These are phyloP conservation scores for Cudoniella acicularis DNA, from an alignment of 495 filamentous ascomycete species.

Conservation along the genomic window DNA sequence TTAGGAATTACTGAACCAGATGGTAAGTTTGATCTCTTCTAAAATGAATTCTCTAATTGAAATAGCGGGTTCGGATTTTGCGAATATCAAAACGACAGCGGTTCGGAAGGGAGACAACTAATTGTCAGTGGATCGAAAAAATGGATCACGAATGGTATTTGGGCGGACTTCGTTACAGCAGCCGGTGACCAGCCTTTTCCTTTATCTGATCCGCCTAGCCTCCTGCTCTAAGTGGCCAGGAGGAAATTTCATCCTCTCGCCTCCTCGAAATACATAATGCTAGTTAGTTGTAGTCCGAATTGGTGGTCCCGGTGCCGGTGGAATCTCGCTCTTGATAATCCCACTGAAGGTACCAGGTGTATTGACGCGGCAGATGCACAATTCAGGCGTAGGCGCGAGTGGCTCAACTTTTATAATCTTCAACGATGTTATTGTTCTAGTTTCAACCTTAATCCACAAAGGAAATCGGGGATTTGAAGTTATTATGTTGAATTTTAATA, in stretches of 20 bases:
- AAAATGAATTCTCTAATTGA: neutral
- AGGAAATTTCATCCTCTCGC: too few species aligned
- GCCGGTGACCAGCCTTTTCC: too few species aligned
- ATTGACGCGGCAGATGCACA: slow-evolving; percentile 28
- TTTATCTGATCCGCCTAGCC: too few species aligned
- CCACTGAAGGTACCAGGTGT: slow-evolving; percentile 44
- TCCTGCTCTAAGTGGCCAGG: too few species aligned
- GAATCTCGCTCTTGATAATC: slow-evolving; percentile 51
- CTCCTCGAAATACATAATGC: too few species aligned
- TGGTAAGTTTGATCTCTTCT: slow-evolving; percentile 9
- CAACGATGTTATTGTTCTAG: slow-evolving; percentile 43
- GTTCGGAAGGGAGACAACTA: slow-evolving; percentile 42
- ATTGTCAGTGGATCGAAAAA: slow-evolving; percentile 55
- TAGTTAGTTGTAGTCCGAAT: too few species aligned
- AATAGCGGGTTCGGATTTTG: slow-evolving; percentile 48
- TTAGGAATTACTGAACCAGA: slow-evolving; percentile 55
- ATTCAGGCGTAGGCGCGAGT: slow-evolving; percentile 26
- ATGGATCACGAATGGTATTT: slow-evolving; percentile 55
- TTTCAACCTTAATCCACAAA: slow-evolving; percentile 39
- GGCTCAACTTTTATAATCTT: slow-evolving; percentile 47
- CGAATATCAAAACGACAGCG: slow-evolving; percentile 49
- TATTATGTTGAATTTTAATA: slow-evolving; percentile 51
- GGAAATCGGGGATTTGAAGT: slow-evolving; percentile 47
- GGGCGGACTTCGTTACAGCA: slow-evolving; percentile 51
- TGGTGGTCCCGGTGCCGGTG: slow-evolving; percentile 42